Evolutionary conservation across 768 basidiomycete genomes (phyloP).

Genomic region (Lyophyllum semitale): DNA sequence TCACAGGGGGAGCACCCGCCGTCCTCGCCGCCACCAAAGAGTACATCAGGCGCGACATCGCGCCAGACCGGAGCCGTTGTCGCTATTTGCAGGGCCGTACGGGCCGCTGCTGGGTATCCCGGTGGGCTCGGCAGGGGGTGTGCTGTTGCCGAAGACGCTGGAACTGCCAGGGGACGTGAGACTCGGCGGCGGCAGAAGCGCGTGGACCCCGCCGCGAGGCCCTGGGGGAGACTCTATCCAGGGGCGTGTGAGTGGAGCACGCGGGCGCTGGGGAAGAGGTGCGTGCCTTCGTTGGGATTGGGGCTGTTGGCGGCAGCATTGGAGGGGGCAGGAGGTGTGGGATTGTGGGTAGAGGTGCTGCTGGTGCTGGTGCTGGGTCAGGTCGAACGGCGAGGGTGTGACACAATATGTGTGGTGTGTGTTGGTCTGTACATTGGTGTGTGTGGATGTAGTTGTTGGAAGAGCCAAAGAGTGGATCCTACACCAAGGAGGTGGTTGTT

Average conservation of each 20-base stretch:
- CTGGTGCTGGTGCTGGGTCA: slow-evolving; percentile 38
- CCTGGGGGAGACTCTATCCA: slow-evolving; percentile 89
- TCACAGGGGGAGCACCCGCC: slow-evolving; percentile 13
- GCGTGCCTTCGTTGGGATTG: slow-evolving; percentile 21
- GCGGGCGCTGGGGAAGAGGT: slow-evolving; percentile 68
- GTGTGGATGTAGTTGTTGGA: slow-evolving; percentile 36
- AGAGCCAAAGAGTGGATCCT: slow-evolving; percentile 27
- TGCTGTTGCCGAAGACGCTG: slow-evolving; percentile 18
- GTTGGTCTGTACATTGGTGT: slow-evolving; percentile 38
- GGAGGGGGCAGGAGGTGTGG: slow-evolving; percentile 29
- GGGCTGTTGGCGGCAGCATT: slow-evolving; percentile 11
- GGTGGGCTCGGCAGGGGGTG: slow-evolving; percentile 8
- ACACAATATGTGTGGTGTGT: slow-evolving; percentile 41
- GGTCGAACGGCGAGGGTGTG: slow-evolving; percentile 45
- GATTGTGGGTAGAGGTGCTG: slow-evolving; percentile 32
- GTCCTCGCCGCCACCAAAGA: slow-evolving; percentile 40
- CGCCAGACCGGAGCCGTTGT: slow-evolving; percentile 30
- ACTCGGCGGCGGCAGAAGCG: slow-evolving; percentile 48
- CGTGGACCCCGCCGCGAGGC: slow-evolving; percentile 90
- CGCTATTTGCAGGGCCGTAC: slow-evolving; percentile 18
- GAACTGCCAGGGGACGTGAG: slow-evolving; percentile 34
- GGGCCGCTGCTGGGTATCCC: slow-evolving; percentile 25
- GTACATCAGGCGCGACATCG: slow-evolving; percentile 59
- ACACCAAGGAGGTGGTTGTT: slow-evolving; percentile 32
- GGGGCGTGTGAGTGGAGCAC: slow-evolving; percentile 88